phyloP scores from a whole-genome alignment of 345 rosid species.

The Lepidium sativum region DNA sequence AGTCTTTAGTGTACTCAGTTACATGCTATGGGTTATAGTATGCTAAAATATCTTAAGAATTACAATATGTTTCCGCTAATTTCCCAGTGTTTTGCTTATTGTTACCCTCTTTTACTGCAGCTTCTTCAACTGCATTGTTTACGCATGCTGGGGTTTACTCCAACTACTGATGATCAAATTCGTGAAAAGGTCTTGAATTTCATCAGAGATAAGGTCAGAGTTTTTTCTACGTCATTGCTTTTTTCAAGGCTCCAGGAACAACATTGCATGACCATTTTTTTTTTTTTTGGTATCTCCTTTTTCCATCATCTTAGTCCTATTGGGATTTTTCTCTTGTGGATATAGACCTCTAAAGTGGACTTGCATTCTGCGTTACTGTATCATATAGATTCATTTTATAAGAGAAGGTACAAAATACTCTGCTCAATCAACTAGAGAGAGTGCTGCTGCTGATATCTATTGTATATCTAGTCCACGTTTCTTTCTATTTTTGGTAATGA shows the following conservation, averaged over 20 bases:
- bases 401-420: neutral
- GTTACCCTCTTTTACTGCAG: slow-evolving; percentile 37
- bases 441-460: neutral
- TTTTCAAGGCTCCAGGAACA: neutral
- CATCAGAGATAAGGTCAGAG: slow-evolving; percentile 79
- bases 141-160: slow-evolving; percentile 66
- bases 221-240: neutral
- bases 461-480: neutral
- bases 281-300: neutral
- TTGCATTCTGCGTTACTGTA: neutral
- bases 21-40: neutral
- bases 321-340: neutral
- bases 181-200: slow-evolving; percentile 83
- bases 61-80: neutral
- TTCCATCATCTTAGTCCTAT: neutral
- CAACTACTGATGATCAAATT: slow-evolving; percentile 56
- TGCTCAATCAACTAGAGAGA: neutral
- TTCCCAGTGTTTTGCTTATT: neutral
- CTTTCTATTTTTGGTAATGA: neutral
- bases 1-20: neutral
- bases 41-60: no score
- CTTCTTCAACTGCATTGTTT: slow-evolving; percentile 77
- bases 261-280: neutral
- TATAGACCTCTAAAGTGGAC: neutral
- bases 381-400: neutral